These are phyloP conservation scores for Aspergillus sp. DNA, from an alignment of 2,329 filamentous ascomycete species.

Conservation along the genomic window DNA sequence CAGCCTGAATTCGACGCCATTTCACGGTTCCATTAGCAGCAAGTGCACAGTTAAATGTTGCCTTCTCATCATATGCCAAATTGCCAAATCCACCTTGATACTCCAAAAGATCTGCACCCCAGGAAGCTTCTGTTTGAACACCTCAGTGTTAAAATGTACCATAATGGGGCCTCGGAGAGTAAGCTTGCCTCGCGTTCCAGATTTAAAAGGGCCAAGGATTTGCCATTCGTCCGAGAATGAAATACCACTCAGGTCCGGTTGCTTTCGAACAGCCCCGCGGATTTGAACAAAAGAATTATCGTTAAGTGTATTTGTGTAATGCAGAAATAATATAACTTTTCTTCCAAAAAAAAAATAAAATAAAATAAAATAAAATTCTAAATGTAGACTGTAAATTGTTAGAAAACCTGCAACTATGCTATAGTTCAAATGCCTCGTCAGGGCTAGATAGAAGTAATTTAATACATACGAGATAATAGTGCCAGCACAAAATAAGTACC, in stretches of 20 bases:
- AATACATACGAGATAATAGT: too few species aligned
- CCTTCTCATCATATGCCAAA: conserved; percentile 38
- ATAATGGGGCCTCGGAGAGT: too few species aligned
- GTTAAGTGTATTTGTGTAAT: background rate
- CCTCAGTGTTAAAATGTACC: too few species aligned
- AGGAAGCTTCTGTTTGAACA: conserved; percentile 45
- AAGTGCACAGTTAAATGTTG: conserved; percentile 47
- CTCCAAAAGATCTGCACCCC: conserved; percentile 57
- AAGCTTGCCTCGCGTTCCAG: conserved; percentile 52
- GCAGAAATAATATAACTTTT: too few species aligned
- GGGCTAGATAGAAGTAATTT: too few species aligned
- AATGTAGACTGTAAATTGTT: too few species aligned
- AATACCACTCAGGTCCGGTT: conserved; percentile 3
- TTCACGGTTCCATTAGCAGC: conserved; percentile 45
- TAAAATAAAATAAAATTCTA: too few species aligned
- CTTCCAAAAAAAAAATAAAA: too few species aligned
- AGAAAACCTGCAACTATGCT: too few species aligned
- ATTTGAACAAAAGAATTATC: background rate
- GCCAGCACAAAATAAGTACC: too few species aligned
- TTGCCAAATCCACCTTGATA: conserved; percentile 48
- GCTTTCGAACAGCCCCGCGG: background rate
- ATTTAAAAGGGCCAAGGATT: conserved; percentile 53
- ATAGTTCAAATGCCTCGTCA: too few species aligned
- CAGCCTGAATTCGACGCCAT: conserved; percentile 43
- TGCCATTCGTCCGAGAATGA: conserved; percentile 40